phyloP scores from a whole-genome alignment of 208 protist species.

The Wallacemonas sp. region DNA sequence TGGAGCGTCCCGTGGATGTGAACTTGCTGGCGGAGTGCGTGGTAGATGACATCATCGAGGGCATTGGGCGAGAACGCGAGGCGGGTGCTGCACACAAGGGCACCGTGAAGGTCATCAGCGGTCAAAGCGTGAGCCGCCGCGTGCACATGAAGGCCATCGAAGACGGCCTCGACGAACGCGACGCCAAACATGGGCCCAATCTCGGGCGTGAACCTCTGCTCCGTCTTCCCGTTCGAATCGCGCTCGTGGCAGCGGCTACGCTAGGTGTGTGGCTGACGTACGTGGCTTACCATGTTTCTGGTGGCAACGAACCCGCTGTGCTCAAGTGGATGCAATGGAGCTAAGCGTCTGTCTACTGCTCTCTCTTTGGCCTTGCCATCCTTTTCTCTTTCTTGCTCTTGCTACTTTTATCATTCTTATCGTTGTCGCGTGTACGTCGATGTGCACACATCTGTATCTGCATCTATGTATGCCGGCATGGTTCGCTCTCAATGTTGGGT shows the following conservation, averaged over 20 bases:
- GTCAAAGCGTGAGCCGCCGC: slow-evolving; percentile 37
- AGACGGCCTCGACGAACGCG: slow-evolving; percentile 33
- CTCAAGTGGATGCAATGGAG: too few species aligned
- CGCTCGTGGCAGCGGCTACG: not conserved
- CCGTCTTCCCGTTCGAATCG: not conserved
- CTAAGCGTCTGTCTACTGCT: too few species aligned
- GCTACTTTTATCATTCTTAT: too few species aligned
- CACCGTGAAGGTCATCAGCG: slow-evolving; percentile 40
- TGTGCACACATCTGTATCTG: too few species aligned
- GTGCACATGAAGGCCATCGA: slow-evolving; percentile 45
- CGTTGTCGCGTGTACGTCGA: too few species aligned
- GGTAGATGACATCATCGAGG: slow-evolving; percentile 53
- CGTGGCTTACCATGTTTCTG: not conserved
- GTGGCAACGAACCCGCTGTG: too few species aligned
- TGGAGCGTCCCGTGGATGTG: slow-evolving; percentile 40
- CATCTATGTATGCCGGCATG: too few species aligned
- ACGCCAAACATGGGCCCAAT: slow-evolving; percentile 11
- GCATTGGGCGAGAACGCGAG: slow-evolving; percentile 6
- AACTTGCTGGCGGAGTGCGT: slow-evolving; percentile 42
- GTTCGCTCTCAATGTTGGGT: too few species aligned
- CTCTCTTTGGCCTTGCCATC: too few species aligned
- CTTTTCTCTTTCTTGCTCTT: too few species aligned
- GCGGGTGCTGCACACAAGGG: slow-evolving; percentile 6
- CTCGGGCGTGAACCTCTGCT: not conserved
- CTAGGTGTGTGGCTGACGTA: not conserved